phyloP scores from a whole-genome alignment of 2,329 filamentous ascomycete species.

The Hymenoscyphus repandus region DNA sequence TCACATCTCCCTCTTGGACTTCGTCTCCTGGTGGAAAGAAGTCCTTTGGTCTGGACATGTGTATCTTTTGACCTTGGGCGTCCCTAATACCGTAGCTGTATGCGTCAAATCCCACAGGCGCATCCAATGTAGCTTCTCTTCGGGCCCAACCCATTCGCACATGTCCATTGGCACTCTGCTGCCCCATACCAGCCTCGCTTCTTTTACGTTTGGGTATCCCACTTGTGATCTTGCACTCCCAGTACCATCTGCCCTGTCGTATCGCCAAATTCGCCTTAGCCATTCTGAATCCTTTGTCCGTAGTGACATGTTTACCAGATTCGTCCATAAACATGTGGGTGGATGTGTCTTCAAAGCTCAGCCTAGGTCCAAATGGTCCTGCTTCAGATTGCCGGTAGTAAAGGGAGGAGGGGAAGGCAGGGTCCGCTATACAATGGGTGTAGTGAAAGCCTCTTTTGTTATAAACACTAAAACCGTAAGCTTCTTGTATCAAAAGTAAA shows the following conservation, averaged over 20 bases:
- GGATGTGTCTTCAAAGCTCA: conserved; percentile 90
- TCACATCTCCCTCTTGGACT: conserved; percentile 84
- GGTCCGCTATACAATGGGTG: conserved; percentile 84
- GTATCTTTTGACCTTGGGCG: conserved; percentile 82
- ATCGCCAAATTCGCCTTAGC: conserved; percentile 86
- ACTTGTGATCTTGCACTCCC: conserved; percentile 83
- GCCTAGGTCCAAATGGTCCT: conserved; percentile 73
- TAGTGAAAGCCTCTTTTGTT: conserved; percentile 79
- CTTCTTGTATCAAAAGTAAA: not conserved
- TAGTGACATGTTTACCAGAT: conserved; percentile 72
- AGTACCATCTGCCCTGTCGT: conserved; percentile 86
- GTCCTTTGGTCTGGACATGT: conserved; percentile 88
- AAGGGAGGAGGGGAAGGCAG: conserved; percentile 76
- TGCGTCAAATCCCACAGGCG: conserved; percentile 79
- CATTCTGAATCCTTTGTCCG: conserved; percentile 89
- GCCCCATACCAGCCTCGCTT: conserved; percentile 15
- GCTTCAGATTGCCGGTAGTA: conserved; percentile 88
- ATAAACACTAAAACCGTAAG: conserved; percentile 41
- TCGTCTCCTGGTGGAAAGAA: conserved; percentile 77
- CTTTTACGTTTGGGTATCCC: conserved; percentile 51
- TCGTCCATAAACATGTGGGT: conserved; percentile 78
- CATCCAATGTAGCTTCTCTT: conserved; percentile 75
- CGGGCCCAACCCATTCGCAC: conserved; percentile 85
- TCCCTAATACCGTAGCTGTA: conserved; percentile 95
- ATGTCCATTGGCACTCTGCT: conserved; percentile 39